Percentiles rank a stretch among this genome's conserved stretches.
phyloP scores from a whole-genome alignment of 164 flowering plant genomes.

The Akebia trifoliata region DNA sequence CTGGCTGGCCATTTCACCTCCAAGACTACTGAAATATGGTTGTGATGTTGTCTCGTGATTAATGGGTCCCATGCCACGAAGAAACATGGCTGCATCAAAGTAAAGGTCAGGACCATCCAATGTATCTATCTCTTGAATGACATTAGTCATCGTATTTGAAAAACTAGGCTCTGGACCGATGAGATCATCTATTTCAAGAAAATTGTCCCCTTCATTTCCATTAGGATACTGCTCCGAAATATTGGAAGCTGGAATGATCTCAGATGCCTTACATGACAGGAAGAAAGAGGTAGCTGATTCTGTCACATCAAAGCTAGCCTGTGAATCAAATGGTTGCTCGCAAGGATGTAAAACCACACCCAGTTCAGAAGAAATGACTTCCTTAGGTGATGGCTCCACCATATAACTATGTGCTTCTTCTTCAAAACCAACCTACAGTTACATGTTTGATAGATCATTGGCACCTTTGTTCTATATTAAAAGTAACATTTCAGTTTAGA shows the following conservation, averaged over 20 bases:
- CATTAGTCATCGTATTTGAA: constrained; percentile 5
- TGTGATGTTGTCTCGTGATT: constrained; percentile 15
- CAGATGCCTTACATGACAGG: constrained; percentile 28
- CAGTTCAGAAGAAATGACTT: constrained; percentile 19
- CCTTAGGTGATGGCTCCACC: constrained; percentile 25
- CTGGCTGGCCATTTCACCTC: constrained; percentile 21
- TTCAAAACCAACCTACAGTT: constrained; percentile 31
- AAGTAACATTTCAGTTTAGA: neutral
- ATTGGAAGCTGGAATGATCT: constrained; percentile 37
- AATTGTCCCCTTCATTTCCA: constrained; percentile 41
- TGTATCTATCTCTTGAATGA: constrained; percentile 33
- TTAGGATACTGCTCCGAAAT: constrained; percentile 10
- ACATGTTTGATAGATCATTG: neutral
- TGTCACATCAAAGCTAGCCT: constrained; percentile 20
- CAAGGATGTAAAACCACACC: constrained; percentile 10
- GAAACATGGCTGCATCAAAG: constrained; percentile 54
- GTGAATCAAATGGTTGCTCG: constrained; percentile 18
- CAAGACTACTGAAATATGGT: constrained; percentile 5
- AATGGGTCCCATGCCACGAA: constrained; percentile 33
- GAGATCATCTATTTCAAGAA: constrained; percentile 79
- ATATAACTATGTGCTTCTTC: constrained; percentile 30
- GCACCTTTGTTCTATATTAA: neutral
- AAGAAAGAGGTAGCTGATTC: constrained; percentile 3
- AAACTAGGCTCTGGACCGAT: constrained; percentile 32
- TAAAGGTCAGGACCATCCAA: constrained; percentile 46